Evolutionary conservation across 108 stramenopile genomes (phyloP).

Genomic region (Nitzschia putrida): DNA sequence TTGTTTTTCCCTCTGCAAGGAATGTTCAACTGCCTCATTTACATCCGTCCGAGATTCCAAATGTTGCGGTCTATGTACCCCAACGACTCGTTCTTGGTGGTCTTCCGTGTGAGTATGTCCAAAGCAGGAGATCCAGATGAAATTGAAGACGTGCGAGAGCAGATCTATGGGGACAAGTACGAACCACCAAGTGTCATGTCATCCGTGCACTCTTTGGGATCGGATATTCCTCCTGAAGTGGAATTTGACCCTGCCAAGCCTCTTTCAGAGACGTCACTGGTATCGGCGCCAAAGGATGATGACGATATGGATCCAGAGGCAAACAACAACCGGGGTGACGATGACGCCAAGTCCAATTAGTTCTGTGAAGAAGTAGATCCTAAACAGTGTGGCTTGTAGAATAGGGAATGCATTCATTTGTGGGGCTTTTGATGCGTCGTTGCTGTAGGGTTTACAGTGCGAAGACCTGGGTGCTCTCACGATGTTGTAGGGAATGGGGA

Average conservation of each 20-base stretch:
- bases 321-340: not conserved
- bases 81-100: constrained; percentile 12
- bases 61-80: constrained; percentile 38
- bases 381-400: too few relatives aligned
- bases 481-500: too few relatives aligned
- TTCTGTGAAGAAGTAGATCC: not conserved
- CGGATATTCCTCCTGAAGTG: constrained; percentile 20
- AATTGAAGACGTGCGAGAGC: constrained; percentile 36
- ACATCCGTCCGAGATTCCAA: constrained; percentile 41
- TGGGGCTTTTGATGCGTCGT: too few relatives aligned
- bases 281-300: constrained; percentile 18
- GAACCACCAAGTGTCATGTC: constrained; percentile 10
- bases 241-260: constrained; percentile 17
- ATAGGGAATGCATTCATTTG: too few relatives aligned
- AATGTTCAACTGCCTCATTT: constrained; percentile 45
- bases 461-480: too few relatives aligned
- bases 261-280: constrained; percentile 22
- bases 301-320: constrained; percentile 25
- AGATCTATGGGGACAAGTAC: constrained; percentile 28
- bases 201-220: constrained; percentile 11
- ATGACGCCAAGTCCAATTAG: constrained; percentile 13
- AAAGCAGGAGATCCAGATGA: constrained; percentile 37
- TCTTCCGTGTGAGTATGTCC: constrained; percentile 35
- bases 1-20: constrained; percentile 47
- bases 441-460: too few relatives aligned